These are phyloP conservation scores for Pluteus cervinus DNA, from an alignment of 768 basidiomycete species.

Conservation along the genomic window DNA sequence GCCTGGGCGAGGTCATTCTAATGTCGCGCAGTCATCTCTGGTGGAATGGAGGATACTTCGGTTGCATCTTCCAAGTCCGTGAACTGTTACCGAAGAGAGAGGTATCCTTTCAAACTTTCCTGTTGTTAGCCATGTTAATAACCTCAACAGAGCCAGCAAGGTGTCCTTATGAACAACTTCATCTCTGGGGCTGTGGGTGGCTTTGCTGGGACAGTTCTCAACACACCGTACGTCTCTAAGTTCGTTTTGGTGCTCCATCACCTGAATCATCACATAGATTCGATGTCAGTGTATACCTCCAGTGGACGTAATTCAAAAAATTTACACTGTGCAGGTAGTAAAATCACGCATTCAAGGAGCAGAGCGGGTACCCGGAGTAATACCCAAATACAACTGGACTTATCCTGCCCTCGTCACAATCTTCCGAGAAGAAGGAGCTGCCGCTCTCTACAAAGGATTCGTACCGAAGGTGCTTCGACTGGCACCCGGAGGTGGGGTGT, in stretches of 20 bases:
- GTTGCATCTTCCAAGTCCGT: conserved; percentile 83
- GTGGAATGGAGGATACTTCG: conserved; percentile 98
- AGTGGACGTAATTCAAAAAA: neutral
- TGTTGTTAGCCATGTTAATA: neutral
- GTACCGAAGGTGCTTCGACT: conserved; percentile 92
- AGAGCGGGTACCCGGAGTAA: conserved; percentile 57
- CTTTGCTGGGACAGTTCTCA: conserved; percentile 81
- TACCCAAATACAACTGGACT: conserved; percentile 91
- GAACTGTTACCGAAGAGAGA: conserved; percentile 77
- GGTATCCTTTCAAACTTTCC: conserved; percentile 34
- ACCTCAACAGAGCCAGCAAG: conserved; percentile 50
- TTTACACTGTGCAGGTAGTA: conserved; percentile 59
- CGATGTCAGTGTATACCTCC: conserved; percentile 30
- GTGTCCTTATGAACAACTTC: conserved; percentile 84
- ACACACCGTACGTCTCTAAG: conserved; percentile 69
- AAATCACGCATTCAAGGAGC: conserved; percentile 92
- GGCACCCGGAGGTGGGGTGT: conserved; percentile 92
- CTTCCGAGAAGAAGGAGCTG: conserved; percentile 80
- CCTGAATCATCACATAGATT: conserved; percentile 25
- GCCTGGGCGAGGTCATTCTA: too few relatives aligned
- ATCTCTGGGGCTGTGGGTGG: conserved; percentile 88
- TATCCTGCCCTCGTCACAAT: conserved; percentile 84
- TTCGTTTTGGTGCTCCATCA: neutral
- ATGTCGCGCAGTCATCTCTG: conserved; percentile 55
- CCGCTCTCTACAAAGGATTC: conserved; percentile 92